Evolutionary conservation across 1,284 basidiomycete species (phyloP).

Genomic region (Cryptococcus floricola): DNA sequence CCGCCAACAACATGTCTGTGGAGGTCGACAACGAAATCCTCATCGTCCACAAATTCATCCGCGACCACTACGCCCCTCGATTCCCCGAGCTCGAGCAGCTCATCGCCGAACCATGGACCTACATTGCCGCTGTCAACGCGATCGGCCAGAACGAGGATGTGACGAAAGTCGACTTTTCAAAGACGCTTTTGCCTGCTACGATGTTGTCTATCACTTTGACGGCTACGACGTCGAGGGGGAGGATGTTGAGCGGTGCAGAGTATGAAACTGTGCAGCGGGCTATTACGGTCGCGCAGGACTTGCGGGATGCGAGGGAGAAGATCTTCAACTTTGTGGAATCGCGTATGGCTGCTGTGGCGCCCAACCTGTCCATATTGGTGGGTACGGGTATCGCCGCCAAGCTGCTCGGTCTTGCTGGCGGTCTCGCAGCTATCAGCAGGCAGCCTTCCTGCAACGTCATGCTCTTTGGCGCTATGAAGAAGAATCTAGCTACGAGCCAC

Average conservation of each 20-base stretch:
- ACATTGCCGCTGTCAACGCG: conserved; percentile 82
- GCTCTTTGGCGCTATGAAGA: conserved; percentile 88
- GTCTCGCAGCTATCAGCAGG: conserved; percentile 81
- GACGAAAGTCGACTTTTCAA: conserved; percentile 73
- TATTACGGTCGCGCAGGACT: conserved; percentile 77
- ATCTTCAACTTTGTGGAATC: conserved; percentile 99
- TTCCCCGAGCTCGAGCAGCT: conserved; percentile 97
- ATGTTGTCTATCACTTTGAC: conserved; percentile 96
- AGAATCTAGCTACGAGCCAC: conserved; percentile 75
- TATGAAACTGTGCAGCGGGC: conserved; percentile 81
- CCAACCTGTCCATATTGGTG: conserved; percentile 95
- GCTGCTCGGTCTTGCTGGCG: conserved; percentile 93
- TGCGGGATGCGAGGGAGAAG: conserved; percentile 86
- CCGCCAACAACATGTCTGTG: conserved; percentile 95
- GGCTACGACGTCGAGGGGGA: conserved; percentile 83
- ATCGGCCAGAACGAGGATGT: conserved; percentile 83
- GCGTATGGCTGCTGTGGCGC: conserved; percentile 95
- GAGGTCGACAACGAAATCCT: conserved; percentile 98
- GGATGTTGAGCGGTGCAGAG: conserved; percentile 63
- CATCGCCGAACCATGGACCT: conserved; percentile 85
- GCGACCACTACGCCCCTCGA: conserved; percentile 92
- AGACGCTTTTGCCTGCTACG: conserved; percentile 81
- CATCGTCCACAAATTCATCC: conserved; percentile 98
- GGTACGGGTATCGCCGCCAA: conserved; percentile 98
- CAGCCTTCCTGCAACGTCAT: conserved; percentile 96